Percentiles rank a stretch among this genome's conserved stretches.
Conservation (phyloP, 345 rosid species). For the Eucalyptus cloeziana region DNA sequence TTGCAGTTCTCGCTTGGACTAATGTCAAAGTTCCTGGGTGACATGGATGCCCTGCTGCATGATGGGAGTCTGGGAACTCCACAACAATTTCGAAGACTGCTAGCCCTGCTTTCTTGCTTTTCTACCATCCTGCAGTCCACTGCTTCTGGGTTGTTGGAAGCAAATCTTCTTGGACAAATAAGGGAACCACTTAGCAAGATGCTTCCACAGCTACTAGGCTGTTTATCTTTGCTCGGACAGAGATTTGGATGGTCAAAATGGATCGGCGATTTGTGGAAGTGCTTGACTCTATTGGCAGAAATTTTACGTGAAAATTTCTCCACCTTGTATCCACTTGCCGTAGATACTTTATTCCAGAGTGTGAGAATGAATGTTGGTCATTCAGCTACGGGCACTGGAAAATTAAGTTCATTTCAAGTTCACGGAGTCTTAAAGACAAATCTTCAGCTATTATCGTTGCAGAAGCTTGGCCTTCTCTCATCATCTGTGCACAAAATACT, state of each 20-base stretch:
- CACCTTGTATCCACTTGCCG: conserved; percentile 43
- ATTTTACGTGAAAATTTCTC: conserved; percentile 73
- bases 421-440: conserved; percentile 84
- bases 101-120: conserved; percentile 91
- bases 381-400: conserved; percentile 30
- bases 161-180: conserved; percentile 70
- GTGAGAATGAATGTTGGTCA: conserved; percentile 25
- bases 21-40: conserved; percentile 67
- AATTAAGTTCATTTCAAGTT: conserved; percentile 54
- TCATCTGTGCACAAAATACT: conserved; percentile 62
- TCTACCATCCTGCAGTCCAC: conserved; percentile 75
- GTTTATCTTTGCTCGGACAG: conserved; percentile 61
- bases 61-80: conserved; percentile 64
- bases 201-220: conserved; percentile 73
- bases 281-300: conserved; percentile 91
- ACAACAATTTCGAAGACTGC: conserved; percentile 65
- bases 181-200: conserved; percentile 53
- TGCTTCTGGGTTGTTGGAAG: conserved; percentile 87
- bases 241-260: conserved; percentile 90
- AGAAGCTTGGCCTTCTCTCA: conserved; percentile 65
- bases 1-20: conserved; percentile 78
- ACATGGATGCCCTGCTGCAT: conserved; percentile 80
- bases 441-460: conserved; percentile 83
- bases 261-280: conserved; percentile 77
- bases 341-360: conserved; percentile 69